A percentile compares a stretch with the other conserved stretches of the same genome.
phyloP scores from a whole-genome alignment of 2,329 filamentous ascomycete species.

The Colletotrichum destructivum region DNA sequence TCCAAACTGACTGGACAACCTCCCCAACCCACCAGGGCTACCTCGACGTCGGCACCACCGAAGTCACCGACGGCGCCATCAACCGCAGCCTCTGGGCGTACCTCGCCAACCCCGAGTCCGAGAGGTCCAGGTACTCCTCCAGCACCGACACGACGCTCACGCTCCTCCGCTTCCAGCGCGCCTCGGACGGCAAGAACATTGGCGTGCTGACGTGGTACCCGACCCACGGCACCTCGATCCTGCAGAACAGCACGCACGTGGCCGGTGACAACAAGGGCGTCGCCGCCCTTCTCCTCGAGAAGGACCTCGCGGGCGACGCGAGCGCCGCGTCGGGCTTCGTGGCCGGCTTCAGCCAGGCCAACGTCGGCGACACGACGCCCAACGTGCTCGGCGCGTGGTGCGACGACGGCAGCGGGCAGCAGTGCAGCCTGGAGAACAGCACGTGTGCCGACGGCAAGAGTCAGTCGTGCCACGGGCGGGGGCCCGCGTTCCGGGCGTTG shows the following conservation, averaged over 20 bases:
- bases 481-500: conserved; percentile 76
- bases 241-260: conserved; percentile 91
- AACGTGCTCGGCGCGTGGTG: conserved; percentile 92
- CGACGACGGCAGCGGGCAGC: conserved; percentile 82
- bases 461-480: conserved; percentile 81
- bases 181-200: conserved; percentile 81
- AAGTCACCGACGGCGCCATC: conserved; percentile 83
- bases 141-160: conserved; percentile 76
- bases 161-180: conserved; percentile 82
- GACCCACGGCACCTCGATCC: conserved; percentile 91
- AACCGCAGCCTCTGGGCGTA: conserved; percentile 93
- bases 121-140: conserved; percentile 77
- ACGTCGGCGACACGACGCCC: conserved; percentile 90
- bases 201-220: conserved; percentile 93
- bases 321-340: conserved; percentile 79
- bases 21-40: conserved; percentile 65
- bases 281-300: conserved; percentile 87
- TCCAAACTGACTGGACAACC: not conserved
- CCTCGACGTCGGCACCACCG: conserved; percentile 78
- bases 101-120: conserved; percentile 84
- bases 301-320: conserved; percentile 69
- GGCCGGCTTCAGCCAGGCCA: conserved; percentile 92
- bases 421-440: conserved; percentile 85
- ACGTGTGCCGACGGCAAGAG: conserved; percentile 82
- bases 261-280: conserved; percentile 98